phyloP scores from a whole-genome alignment of 331 rosid genomes.

The Acacia concinna region DNA sequence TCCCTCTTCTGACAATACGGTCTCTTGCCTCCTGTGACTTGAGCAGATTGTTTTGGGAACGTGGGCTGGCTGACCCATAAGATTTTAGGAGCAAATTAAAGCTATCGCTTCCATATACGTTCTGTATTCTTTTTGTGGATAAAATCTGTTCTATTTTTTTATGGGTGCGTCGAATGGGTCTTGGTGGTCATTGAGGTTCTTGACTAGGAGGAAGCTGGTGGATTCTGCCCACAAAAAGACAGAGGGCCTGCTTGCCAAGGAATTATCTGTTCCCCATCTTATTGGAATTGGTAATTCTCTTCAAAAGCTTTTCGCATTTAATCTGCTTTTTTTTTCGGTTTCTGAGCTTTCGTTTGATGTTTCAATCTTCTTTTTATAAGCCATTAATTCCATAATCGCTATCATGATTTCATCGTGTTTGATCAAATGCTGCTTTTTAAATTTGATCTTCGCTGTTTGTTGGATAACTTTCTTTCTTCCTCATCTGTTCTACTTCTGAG shows the following conservation, averaged over 20 bases:
- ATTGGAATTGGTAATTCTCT: constrained; percentile 44
- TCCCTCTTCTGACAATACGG: background rate
- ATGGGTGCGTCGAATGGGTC: constrained; percentile 36
- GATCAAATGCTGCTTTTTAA: constrained; percentile 7
- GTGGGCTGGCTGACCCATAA: background rate
- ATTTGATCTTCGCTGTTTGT: background rate
- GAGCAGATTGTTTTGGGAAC: no score
- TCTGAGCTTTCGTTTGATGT: background rate
- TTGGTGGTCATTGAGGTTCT: constrained; percentile 31
- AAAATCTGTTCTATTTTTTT: background rate
- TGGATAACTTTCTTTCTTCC: constrained; percentile 1
- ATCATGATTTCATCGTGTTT: background rate
- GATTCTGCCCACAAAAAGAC: constrained; percentile 25
- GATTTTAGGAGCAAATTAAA: background rate
- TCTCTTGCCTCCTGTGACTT: background rate
- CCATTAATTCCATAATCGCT: background rate
- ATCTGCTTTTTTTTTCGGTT: background rate
- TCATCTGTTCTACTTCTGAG: background rate
- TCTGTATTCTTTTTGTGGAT: background rate
- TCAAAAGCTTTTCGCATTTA: background rate
- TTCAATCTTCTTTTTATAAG: background rate
- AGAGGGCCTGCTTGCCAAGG: constrained; percentile 43
- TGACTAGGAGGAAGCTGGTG: constrained; percentile 47
- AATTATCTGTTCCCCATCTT: constrained; percentile 46
- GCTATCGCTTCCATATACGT: background rate